A percentile compares a stretch with the other conserved stretches of the same genome.
Conservation (phyloP, 1,284 basidiomycete species). For the Xerocomus amazonicus region DNA sequence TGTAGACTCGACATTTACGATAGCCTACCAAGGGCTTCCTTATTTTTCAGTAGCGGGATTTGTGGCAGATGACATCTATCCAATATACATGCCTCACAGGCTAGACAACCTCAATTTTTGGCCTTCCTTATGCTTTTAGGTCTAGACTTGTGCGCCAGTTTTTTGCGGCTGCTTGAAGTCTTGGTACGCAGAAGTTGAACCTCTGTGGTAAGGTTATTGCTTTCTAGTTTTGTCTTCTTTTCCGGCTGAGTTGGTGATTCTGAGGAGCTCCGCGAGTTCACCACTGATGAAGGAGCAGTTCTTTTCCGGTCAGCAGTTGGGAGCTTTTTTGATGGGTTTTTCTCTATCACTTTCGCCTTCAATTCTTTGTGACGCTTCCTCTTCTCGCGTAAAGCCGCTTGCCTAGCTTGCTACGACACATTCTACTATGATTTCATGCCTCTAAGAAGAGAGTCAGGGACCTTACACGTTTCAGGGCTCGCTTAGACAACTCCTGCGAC, state of each 20-base stretch:
- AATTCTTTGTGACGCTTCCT: constrained; percentile 37
- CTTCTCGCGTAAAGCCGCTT: constrained; percentile 37
- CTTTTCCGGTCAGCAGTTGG: not conserved
- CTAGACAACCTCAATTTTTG: constrained; percentile 1
- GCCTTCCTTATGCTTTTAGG: constrained; percentile 2
- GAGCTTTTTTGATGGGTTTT: constrained; percentile 16
- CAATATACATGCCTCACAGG: constrained; percentile 4
- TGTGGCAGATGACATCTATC: constrained; percentile 11
- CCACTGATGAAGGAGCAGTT: not conserved
- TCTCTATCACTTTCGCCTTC: constrained; percentile 29
- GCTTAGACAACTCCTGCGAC: constrained; percentile 41
- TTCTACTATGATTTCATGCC: not conserved
- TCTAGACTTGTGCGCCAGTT: constrained; percentile 1
- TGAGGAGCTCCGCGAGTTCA: not conserved
- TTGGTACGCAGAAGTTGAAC: constrained; percentile 1
- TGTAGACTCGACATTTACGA: constrained; percentile 31
- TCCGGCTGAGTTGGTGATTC: not conserved
- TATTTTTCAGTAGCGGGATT: constrained; percentile 8
- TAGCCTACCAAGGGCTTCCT: constrained; percentile 3
- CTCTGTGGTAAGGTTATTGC: constrained; percentile 9
- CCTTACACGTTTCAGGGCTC: constrained; percentile 54
- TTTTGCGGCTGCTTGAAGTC: constrained; percentile 3
- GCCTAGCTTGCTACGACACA: constrained; percentile 41
- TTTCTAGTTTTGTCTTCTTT: constrained; percentile 12
- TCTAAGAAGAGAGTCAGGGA: not conserved